Base-by-base conservation (phyloP, 2,329 filamentous ascomycete genomes). In the Gyromitra esculenta region DNA sequence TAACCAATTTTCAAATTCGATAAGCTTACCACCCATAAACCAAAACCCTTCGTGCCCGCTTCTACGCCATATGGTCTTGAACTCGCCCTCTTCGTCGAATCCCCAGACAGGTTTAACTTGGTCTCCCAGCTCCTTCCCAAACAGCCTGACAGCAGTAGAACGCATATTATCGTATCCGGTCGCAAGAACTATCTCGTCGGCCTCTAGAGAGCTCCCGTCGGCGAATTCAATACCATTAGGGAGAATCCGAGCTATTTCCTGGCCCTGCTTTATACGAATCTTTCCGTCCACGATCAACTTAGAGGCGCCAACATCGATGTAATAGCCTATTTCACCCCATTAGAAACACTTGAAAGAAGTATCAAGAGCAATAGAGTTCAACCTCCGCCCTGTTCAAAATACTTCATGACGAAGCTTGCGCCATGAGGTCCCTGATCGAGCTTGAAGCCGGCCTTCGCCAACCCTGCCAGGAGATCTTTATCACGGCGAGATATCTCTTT, bases 111-210 rank as follows among this genome's bases (percentile, higher is more conserved):
- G 88, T 1, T 84, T 84, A 3, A 89, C 86, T 35, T 85, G 84
- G 66, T 89, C 87, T 0, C 88, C 89, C 8, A 92, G 84, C 18
- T 86, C 85, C 39, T 90, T 86, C 0, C 90, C 91, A 69, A 92
- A 86, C 21, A 91, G 87, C 41, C 85, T 84, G n/a, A 88, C 83
- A 1, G 90, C 88, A 21, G 88, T 87, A 0, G 88, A 89, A 9
- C 86, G 85, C 90, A 92, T 93, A 81, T 91, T 91, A 77, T 90
- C 87, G 79, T 91, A 92, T 0, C 88, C 89, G 0, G 89, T 91
- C 0, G 89, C 89, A 54, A 90, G 85, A 0, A 92, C 86, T 7
- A 92, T 86, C 77, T 91, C 86, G 77, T 91, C 90, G 0, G 89
- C 89, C 18, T 88, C 85, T 0, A 91, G 81, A 79, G 86, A 85